Conservation (phyloP, 768 basidiomycete genomes). For the Coprinopsis sp. region DNA sequence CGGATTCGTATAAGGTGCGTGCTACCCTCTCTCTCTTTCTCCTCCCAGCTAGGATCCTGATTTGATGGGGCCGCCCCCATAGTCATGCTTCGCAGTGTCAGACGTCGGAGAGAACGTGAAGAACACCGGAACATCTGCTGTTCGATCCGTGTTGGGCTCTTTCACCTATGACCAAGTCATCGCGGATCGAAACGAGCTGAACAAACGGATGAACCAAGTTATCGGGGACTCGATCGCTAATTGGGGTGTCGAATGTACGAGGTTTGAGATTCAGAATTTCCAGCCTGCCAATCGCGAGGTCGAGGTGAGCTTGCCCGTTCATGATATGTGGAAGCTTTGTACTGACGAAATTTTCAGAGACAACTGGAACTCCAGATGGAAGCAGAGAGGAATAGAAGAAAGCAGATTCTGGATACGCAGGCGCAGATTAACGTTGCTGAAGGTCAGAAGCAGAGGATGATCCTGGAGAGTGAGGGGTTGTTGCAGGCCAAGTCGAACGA, state of each 20-base stretch:
- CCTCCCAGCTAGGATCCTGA: background rate
- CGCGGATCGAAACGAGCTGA: slow-evolving; percentile 49
- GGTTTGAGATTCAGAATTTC: slow-evolving; percentile 58
- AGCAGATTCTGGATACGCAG: slow-evolving; percentile 53
- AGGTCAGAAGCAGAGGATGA: slow-evolving; percentile 51
- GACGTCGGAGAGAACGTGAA: slow-evolving; percentile 45
- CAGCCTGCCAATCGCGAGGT: slow-evolving; percentile 56
- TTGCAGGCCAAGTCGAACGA: slow-evolving; percentile 49
- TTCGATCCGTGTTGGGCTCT: slow-evolving; percentile 49
- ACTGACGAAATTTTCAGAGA: slow-evolving; percentile 25
- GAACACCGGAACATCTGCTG: slow-evolving; percentile 50
- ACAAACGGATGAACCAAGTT: slow-evolving; percentile 40
- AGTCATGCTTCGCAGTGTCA: slow-evolving; percentile 48
- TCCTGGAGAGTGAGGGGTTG: slow-evolving; percentile 54
- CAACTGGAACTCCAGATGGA: slow-evolving; percentile 61
- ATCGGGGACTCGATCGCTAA: slow-evolving; percentile 50
- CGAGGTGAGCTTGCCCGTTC: slow-evolving; percentile 40
- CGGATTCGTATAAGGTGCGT: slow-evolving; percentile 42
- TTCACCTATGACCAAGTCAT: slow-evolving; percentile 52
- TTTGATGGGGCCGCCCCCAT: background rate
- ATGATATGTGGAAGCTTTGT: too few relatives aligned
- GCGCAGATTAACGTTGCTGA: slow-evolving; percentile 57
- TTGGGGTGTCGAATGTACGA: slow-evolving; percentile 56
- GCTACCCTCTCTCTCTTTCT: background rate
- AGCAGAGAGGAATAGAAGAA: slow-evolving; percentile 53